Evolutionary conservation across 805 yeast genomes (phyloP), one percentile per base, ranked within the genome.

Genomic region (Cyberlindnera americana): DNA sequence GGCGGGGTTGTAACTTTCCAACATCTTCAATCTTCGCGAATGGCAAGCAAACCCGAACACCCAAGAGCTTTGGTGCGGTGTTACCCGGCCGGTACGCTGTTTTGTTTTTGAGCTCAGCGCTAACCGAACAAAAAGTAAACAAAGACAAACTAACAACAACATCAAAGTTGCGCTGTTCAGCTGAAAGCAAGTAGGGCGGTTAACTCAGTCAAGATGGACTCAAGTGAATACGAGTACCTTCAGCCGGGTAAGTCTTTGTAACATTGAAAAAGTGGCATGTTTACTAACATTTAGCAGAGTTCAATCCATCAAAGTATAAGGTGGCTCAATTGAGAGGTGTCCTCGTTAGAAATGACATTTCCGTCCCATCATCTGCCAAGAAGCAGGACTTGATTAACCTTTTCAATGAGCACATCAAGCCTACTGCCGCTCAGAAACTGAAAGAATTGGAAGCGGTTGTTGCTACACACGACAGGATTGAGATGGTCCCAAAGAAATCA

Each of bases 251-350:
- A 15, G 64, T 21, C 10, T 21, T 21, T 21, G 10, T 53, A 15
- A 26, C 15, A 8, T 22, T 22, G 8, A 22, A 8, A 22, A 8
- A 22, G 24, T 22, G 24, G 11, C 24, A 22, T 22, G 10, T 3
- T 19, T 14, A 31, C 34, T 31, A 31, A 31, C 34, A 6, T 5
- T 8, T 5, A 13, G 72, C n/a, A 31, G 34, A 26, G 19, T 87
- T 85, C 59, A 80, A 88, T 56, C 83, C 91, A 6, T 64, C 70
- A 19, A 65, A 70, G 28, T 65, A 83, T 48, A 83, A 78, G 37
- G 80, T 86, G 17, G 77, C 89, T 4, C 77, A 84, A 43, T 67
- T 91, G 54, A 73, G 93, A 52, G 72, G 78, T 17, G 70, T 87
- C 17, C 66, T 91, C 38, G 61, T 69, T 11, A 80, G 75, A 40